A percentile compares a stretch with the other conserved stretches of the same genome.
phyloP scores from a whole-genome alignment of 2,329 filamentous ascomycete genomes.

The Daldinia eschscholtzii region DNA sequence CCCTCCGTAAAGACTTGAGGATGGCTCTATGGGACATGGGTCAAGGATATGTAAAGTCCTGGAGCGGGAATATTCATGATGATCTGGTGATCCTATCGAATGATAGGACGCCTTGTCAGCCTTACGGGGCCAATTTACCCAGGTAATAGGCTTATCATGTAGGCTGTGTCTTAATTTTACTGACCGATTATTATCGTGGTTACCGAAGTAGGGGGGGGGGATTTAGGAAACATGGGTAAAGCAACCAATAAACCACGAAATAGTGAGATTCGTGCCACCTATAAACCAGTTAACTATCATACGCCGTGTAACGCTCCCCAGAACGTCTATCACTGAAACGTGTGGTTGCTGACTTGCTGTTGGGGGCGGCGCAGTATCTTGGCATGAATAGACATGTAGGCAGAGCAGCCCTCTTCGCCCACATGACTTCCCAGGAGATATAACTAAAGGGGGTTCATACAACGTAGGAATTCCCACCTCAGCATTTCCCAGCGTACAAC shows the following conservation, averaged over 20 bases:
- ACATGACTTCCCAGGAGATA: not conserved
- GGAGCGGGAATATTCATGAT: not conserved
- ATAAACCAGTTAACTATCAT: not conserved
- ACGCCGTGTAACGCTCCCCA: not conserved
- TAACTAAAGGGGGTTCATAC: not conserved
- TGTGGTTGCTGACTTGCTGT: too few species aligned
- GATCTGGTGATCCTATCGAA: not conserved
- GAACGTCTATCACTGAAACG: not conserved
- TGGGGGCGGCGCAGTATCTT: conserved; percentile 1
- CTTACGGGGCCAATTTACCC: not conserved
- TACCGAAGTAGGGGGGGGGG: not conserved
- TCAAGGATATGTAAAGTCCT: not conserved
- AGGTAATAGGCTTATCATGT: not conserved
- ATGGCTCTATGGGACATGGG: not conserved
- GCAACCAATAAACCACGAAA: not conserved
- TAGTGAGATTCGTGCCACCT: not conserved
- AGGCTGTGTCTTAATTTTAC: not conserved
- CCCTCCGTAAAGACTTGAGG: not conserved
- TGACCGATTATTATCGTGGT: not conserved
- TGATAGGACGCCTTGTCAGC: not conserved
- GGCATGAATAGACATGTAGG: not conserved
- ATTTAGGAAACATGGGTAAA: not conserved
- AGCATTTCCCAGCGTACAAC: not conserved
- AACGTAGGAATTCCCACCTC: not conserved
- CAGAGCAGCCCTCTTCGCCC: not conserved